phyloP scores from a whole-genome alignment of 257 asterid genomes.

The Penstemon davidsonii region DNA sequence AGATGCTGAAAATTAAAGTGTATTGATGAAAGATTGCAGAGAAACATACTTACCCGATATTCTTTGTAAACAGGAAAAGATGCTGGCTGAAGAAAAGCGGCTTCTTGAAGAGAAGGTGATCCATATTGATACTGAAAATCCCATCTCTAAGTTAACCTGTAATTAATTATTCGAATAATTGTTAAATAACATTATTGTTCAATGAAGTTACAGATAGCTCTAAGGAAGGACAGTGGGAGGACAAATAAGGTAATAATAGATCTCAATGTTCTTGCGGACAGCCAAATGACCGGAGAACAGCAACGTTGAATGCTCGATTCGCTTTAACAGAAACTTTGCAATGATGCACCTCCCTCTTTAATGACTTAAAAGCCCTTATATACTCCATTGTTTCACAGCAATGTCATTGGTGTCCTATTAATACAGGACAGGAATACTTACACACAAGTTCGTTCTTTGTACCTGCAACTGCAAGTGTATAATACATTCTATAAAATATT shows the following conservation, averaged over 20 bases:
- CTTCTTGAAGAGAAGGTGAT: constrained; percentile 34
- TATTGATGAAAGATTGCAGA: not conserved
- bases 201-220: constrained; percentile 21
- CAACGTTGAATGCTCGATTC: no score
- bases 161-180: not conserved
- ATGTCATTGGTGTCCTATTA: no score
- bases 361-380: no score
- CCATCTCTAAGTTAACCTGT: not conserved
- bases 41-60: not conserved
- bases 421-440: no score
- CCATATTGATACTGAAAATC: not conserved
- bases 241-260: constrained; percentile 16
- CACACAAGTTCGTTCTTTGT: no score
- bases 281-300: no score
- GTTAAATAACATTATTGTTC: not conserved
- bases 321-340: no score
- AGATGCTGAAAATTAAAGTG: not conserved
- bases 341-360: no score
- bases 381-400: no score
- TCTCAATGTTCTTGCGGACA: constrained; percentile 17
- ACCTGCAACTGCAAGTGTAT: no score
- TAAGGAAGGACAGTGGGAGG: not conserved
- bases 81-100: constrained; percentile 36
- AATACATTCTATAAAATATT: no score
- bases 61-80: constrained; percentile 34